phyloP scores from a whole-genome alignment of 2,329 filamentous ascomycete species.

The Aurifilum marmelostoma region DNA sequence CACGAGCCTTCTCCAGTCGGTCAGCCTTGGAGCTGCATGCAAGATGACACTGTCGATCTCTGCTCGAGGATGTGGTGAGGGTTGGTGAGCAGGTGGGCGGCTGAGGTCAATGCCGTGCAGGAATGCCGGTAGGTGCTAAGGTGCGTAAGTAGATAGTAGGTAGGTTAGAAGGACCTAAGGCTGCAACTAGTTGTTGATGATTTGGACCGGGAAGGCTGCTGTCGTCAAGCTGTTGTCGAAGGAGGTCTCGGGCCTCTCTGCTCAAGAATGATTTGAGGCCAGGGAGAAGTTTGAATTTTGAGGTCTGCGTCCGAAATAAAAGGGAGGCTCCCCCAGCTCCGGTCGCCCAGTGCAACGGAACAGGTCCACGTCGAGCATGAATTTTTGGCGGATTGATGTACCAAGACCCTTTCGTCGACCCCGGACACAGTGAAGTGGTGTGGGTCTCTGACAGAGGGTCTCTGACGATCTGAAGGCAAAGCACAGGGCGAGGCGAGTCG shows the following conservation, averaged over 20 bases:
- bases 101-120: slow-evolving; percentile 34
- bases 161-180: slow-evolving; percentile 39
- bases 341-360: slow-evolving; percentile 29
- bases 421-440: slow-evolving; percentile 29
- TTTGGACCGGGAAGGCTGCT: slow-evolving; percentile 20
- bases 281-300: slow-evolving; percentile 13
- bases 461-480: not conserved
- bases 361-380: slow-evolving; percentile 27
- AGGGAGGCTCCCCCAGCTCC: slow-evolving; percentile 23
- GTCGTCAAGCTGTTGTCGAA: slow-evolving; percentile 21
- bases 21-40: slow-evolving; percentile 17
- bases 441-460: slow-evolving; percentile 16
- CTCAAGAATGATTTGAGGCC: slow-evolving; percentile 7
- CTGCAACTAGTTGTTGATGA: slow-evolving; percentile 36
- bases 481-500: slow-evolving; percentile 11
- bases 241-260: slow-evolving; percentile 16
- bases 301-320: slow-evolving; percentile 9
- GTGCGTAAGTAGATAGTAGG: slow-evolving; percentile 22
- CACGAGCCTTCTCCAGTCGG: slow-evolving; percentile 14
- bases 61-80: slow-evolving; percentile 17
- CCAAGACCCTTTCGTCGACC: slow-evolving; percentile 27
- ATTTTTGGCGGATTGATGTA: slow-evolving; percentile 29
- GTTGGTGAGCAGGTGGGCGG: slow-evolving; percentile 23
- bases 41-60: slow-evolving; percentile 8
- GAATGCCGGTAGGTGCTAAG: slow-evolving; percentile 29